These are phyloP conservation scores for Leccinum ochraceum DNA, from an alignment of 768 basidiomycete species.

Conservation along the genomic window DNA sequence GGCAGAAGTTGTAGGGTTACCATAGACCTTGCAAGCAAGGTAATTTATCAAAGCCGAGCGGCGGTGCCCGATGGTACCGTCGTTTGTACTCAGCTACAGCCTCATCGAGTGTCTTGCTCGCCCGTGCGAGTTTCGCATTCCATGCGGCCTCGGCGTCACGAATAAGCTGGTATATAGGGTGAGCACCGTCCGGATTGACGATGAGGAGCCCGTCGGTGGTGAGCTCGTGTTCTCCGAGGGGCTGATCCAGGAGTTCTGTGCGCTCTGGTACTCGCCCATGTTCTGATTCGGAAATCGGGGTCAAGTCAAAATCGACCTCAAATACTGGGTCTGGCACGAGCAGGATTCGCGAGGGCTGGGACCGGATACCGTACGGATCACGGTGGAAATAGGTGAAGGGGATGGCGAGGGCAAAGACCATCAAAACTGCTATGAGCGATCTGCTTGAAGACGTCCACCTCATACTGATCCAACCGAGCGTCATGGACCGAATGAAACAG, in stretches of 20 bases:
- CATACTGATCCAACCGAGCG: too few relatives aligned
- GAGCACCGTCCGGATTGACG: conserved; percentile 37
- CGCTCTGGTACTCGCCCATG: not conserved
- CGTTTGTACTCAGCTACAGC: conserved; percentile 41
- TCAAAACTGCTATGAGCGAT: too few relatives aligned
- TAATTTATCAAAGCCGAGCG: conserved; percentile 45
- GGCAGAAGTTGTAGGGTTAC: too few relatives aligned
- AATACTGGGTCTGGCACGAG: not conserved
- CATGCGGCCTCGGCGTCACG: conserved; percentile 37
- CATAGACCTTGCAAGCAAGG: too few relatives aligned
- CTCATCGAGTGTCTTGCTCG: conserved; percentile 38
- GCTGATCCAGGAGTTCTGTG: not conserved
- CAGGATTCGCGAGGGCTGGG: not conserved
- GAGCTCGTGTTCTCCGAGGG: conserved; percentile 22
- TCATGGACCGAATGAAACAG: too few relatives aligned
- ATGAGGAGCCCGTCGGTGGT: conserved; percentile 33
- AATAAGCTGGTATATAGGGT: conserved; percentile 47
- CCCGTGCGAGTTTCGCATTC: conserved; percentile 34
- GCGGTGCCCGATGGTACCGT: conserved; percentile 38
- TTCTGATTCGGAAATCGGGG: not conserved
- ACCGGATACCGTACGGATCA: too few relatives aligned
- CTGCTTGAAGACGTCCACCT: too few relatives aligned
- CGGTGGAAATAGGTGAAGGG: too few relatives aligned
- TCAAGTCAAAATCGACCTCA: not conserved
- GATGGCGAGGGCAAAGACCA: too few relatives aligned